phyloP scores from a whole-genome alignment of 2,329 filamentous ascomycete species.

The Aspergillus arachidicola region DNA sequence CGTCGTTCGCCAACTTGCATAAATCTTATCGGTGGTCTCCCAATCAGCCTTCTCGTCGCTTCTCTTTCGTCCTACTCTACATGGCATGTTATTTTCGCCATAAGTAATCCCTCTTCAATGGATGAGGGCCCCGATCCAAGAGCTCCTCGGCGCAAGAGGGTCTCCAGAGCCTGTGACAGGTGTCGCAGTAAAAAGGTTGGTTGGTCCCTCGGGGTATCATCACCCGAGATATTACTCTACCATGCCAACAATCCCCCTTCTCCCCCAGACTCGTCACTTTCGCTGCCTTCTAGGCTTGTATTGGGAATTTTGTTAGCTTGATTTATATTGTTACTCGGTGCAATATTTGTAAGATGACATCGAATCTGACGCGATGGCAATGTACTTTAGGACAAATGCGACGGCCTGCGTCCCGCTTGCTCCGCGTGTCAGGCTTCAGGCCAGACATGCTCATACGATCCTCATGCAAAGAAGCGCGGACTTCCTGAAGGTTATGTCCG shows the following conservation, averaged over 20 bases:
- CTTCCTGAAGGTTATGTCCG: conserved; percentile 51
- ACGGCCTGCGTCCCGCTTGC: conserved; percentile 47
- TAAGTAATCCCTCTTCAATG: conserved; percentile 35
- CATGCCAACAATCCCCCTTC: background rate
- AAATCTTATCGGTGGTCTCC: background rate
- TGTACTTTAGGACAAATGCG: conserved; percentile 43
- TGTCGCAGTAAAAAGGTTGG: conserved; percentile 48
- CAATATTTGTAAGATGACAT: background rate
- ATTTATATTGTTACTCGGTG: background rate
- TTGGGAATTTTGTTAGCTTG: background rate
- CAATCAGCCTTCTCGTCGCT: background rate
- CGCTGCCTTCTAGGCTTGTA: background rate
- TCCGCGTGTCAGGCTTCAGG: conserved; percentile 44
- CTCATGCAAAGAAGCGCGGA: conserved; percentile 48
- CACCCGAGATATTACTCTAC: conserved; percentile 1
- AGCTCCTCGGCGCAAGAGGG: conserved; percentile 46
- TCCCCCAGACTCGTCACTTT: background rate
- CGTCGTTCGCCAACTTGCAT: conserved; percentile 4
- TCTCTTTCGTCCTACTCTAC: conserved; percentile 12
- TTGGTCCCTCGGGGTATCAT: conserved; percentile 1
- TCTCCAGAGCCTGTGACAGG: conserved; percentile 49
- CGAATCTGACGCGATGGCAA: background rate
- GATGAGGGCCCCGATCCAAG: conserved; percentile 42
- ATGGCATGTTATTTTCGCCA: conserved; percentile 29
- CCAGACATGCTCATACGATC: conserved; percentile 47